Evolutionary conservation across 441 rosid species (phyloP).

Genomic region (Breynia disticha): DNA sequence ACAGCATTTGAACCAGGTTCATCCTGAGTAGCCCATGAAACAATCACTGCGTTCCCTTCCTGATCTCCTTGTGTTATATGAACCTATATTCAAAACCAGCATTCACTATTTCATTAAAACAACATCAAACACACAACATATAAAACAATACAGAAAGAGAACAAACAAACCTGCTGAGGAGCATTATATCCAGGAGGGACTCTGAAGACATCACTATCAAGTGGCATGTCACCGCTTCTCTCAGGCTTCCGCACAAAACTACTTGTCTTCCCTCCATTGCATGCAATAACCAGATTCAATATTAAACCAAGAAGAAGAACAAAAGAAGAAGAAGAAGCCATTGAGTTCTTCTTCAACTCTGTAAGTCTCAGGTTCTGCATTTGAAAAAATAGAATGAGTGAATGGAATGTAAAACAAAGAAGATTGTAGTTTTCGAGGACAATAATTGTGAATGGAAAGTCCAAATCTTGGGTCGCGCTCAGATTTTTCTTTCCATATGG

Average conservation of each 20-base stretch:
- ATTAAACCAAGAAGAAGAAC: too few species aligned
- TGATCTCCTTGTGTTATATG: constrained; percentile 88
- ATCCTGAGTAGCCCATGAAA: constrained; percentile 77
- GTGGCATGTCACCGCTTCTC: constrained; percentile 55
- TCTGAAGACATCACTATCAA: constrained; percentile 65
- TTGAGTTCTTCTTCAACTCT: too few species aligned
- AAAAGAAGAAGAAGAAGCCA: too few species aligned
- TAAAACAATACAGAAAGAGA: not conserved
- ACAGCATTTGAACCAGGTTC: constrained; percentile 51
- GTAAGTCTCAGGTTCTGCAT: too few species aligned
- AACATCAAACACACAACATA: constrained; percentile 1
- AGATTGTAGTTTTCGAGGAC: too few species aligned
- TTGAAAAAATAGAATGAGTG: too few species aligned
- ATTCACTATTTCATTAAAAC: too few species aligned
- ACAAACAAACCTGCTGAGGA: constrained; percentile 68
- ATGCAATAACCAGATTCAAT: too few species aligned
- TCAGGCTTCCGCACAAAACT: constrained; percentile 45
- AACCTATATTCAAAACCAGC: constrained; percentile 25
- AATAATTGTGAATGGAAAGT: too few species aligned
- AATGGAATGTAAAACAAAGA: too few species aligned
- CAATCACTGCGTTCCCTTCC: constrained; percentile 64
- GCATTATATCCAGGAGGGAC: constrained; percentile 78
- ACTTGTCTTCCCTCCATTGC: constrained; percentile 76
- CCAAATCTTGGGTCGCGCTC: too few species aligned
- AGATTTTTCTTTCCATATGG: too few species aligned